Conservation (phyloP, 2,329 filamentous ascomycete species). For the Fusarium staphyleae region DNA sequence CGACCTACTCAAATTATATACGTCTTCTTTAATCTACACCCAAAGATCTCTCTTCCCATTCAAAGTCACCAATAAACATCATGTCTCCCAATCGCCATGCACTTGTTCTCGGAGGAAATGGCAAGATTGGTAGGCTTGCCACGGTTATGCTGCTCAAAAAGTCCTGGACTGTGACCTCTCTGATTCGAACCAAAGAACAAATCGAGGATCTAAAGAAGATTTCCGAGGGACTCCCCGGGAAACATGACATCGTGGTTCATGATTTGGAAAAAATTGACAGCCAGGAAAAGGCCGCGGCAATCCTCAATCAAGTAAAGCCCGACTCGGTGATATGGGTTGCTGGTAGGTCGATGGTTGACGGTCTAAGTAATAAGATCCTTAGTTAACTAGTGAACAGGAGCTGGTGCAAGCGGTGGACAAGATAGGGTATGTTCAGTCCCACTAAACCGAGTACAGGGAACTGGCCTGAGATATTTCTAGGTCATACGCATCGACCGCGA, state of each 20-base stretch:
- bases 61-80: background rate
- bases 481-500: slow-evolving; percentile 40
- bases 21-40: too few relatives aligned
- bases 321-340: slow-evolving; percentile 72
- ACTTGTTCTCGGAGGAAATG: slow-evolving; percentile 77
- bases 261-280: slow-evolving; percentile 70
- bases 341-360: slow-evolving; percentile 39
- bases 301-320: slow-evolving; percentile 63
- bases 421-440: slow-evolving; percentile 34
- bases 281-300: slow-evolving; percentile 60
- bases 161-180: slow-evolving; percentile 74
- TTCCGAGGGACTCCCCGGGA: slow-evolving; percentile 61
- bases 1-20: background rate
- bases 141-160: slow-evolving; percentile 74
- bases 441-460: background rate
- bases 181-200: slow-evolving; percentile 74
- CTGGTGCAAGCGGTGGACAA: slow-evolving; percentile 51
- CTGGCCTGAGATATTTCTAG: slow-evolving; percentile 18
- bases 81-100: slow-evolving; percentile 51
- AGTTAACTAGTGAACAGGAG: slow-evolving; percentile 25
- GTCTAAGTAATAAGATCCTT: background rate
- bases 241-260: slow-evolving; percentile 68
- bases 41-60: too few relatives aligned
- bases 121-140: slow-evolving; percentile 73
- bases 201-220: slow-evolving; percentile 65